phyloP scores from a whole-genome alignment of 2,329 filamentous ascomycete genomes.

The Penicillium sp. region DNA sequence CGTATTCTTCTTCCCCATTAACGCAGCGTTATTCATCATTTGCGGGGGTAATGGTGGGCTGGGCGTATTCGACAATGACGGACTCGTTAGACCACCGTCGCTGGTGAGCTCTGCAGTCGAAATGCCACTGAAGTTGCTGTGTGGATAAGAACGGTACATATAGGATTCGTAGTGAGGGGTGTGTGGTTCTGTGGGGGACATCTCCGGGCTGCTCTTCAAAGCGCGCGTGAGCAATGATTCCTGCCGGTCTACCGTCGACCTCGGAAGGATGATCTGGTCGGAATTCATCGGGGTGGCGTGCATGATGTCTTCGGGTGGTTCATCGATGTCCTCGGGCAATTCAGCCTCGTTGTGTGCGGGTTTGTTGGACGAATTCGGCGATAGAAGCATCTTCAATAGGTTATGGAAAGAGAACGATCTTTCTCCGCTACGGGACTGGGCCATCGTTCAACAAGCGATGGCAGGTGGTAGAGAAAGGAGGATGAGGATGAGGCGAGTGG shows the following conservation, averaged over 20 bases:
- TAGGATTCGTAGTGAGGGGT: conserved; percentile 44
- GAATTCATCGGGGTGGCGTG: conserved; percentile 32
- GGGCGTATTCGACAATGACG: conserved; percentile 80
- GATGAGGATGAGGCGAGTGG: conserved; percentile 10
- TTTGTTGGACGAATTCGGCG: conserved; percentile 42
- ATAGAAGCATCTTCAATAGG: conserved; percentile 46
- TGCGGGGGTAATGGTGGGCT: conserved; percentile 71
- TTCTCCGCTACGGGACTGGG: conserved; percentile 33
- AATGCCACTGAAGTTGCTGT: conserved; percentile 74
- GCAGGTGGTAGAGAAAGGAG: conserved; percentile 3
- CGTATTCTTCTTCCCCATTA: conserved; percentile 15
- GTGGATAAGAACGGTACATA: conserved; percentile 59
- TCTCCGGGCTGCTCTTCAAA: conserved; percentile 66
- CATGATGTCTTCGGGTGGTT: conserved; percentile 68
- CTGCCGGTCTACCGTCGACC: conserved; percentile 56
- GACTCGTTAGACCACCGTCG: conserved; percentile 86
- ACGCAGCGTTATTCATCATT: conserved; percentile 28
- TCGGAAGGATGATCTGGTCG: conserved; percentile 41
- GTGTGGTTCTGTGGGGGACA: conserved; percentile 35
- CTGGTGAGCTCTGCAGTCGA: conserved; percentile 93
- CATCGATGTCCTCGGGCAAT: conserved; percentile 72
- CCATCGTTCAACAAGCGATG: conserved; percentile 27
- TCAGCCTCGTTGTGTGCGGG: conserved; percentile 58
- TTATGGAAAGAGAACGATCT: conserved; percentile 41
- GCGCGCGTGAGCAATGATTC: conserved; percentile 86